Base-by-base conservation (phyloP, 2,329 filamentous ascomycete genomes). In the Nemania abortiva region DNA sequence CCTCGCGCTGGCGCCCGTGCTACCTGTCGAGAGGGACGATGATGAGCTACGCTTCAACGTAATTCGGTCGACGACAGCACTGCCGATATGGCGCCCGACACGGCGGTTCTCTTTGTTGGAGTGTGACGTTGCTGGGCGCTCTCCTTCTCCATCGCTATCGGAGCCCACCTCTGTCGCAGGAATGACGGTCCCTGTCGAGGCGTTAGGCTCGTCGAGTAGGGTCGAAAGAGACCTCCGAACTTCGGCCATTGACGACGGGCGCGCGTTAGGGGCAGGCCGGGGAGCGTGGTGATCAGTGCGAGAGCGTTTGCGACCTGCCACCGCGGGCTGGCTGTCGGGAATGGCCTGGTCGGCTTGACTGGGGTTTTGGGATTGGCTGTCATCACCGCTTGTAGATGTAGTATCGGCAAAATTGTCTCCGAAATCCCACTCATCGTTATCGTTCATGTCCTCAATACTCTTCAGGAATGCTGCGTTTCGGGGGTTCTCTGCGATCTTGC, bases 401-500 rank as follows among this genome's bases (percentile, higher is more conserved):
- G 83, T 80, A 45, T 83, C 81, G 37, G 82, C 79, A 73, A 82
- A 76, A 49, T 88, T 84, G 53, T 90, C 88, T 9, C 94, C 81
- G 75, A 97, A 91, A 73, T 95, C 92, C 80, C 92, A 88, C 63
- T 94, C 91, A 63, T 96, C 91, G 54, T 93, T 92, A 74, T 86
- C 85, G 66, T 91, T 92, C 58, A 88, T 88, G 77, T 98, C 95
- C 75, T 97, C 94, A 61, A 99, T 92, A 6, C 94, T 94, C 72
- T 90, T 90, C 74, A 99, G 86, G 83, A 99, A 99, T 0, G 96
- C 96, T 70, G 92, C 88, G 78, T 94, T 95, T 78, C 95, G 95
- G 1, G 93, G 93, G 75, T 97, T 94, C 78, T 94, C 90, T 39
- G 93, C 94, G 71, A 98, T 93, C 80, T 95, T 95, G 77, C 92